Evolutionary conservation across 192 early-diverging fungal genomes (phyloP).

Genomic region (Backusella sp.): DNA sequence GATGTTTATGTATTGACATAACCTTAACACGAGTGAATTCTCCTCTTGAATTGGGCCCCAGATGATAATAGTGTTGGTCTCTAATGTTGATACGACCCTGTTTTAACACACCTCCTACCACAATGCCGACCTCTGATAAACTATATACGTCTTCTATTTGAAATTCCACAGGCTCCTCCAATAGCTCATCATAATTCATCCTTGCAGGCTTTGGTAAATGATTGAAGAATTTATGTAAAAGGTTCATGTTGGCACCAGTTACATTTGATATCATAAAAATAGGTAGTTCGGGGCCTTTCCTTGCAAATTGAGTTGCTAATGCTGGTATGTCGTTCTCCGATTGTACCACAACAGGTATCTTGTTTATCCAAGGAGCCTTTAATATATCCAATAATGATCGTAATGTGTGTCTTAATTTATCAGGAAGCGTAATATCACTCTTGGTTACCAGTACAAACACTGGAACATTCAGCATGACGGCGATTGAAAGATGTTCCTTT

Average conservation of each 20-base stretch:
- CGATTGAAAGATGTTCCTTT: constrained; percentile 77
- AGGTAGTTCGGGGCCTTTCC: constrained; percentile 61
- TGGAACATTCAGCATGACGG: constrained; percentile 77
- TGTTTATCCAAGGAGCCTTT: constrained; percentile 41
- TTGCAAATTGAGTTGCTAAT: constrained; percentile 36
- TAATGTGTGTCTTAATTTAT: constrained; percentile 46
- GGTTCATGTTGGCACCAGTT: constrained; percentile 66
- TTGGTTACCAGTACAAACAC: constrained; percentile 87
- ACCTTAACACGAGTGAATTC: constrained; percentile 66
- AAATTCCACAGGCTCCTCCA: constrained; percentile 57
- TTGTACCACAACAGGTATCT: constrained; percentile 41
- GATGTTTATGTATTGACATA: constrained; percentile 79
- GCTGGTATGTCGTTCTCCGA: constrained; percentile 41
- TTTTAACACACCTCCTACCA: constrained; percentile 61
- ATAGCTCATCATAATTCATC: constrained; percentile 28
- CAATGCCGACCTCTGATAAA: constrained; percentile 64
- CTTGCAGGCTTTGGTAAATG: constrained; percentile 63
- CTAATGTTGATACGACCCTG: constrained; percentile 49
- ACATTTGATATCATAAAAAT: constrained; percentile 87
- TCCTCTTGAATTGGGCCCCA: constrained; percentile 69
- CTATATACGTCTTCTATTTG: constrained; percentile 83
- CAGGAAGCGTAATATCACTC: constrained; percentile 66
- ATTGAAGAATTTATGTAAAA: constrained; percentile 67
- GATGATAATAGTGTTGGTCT: constrained; percentile 35
- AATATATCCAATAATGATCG: constrained; percentile 48